Conservation (phyloP, 495 filamentous ascomycete genomes). For the Hypomontagnella monticulosa region DNA sequence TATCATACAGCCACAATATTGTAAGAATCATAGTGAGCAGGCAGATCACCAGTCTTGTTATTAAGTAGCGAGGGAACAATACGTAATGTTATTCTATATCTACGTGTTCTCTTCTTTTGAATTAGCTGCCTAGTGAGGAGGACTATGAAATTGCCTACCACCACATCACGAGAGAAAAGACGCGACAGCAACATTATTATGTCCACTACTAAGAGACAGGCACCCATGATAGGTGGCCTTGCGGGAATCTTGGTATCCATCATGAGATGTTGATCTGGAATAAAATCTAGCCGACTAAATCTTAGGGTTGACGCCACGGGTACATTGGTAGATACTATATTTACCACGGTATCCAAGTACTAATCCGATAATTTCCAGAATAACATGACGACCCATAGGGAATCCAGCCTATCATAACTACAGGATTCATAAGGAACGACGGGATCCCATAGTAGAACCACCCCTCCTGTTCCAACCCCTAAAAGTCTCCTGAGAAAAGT, state of each 20-base stretch:
- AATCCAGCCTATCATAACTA: slow-evolving; percentile 20
- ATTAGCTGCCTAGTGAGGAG: not conserved
- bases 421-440: slow-evolving; percentile 31
- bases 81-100: too few species aligned
- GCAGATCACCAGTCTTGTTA: too few species aligned
- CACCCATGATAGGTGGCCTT: too few species aligned
- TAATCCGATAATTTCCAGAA: slow-evolving; percentile 35
- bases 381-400: slow-evolving; percentile 8
- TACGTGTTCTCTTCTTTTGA: slow-evolving; percentile 1
- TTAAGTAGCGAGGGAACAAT: too few species aligned
- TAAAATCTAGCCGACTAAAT: not conserved
- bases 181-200: too few species aligned
- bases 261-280: not conserved
- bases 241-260: not conserved
- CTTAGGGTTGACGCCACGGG: not conserved
- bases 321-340: not conserved
- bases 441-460: slow-evolving; percentile 10
- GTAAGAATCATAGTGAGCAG: slow-evolving; percentile 1
- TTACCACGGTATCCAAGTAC: slow-evolving; percentile 14
- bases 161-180: not conserved
- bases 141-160: not conserved
- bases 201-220: not conserved
- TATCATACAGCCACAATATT: slow-evolving; percentile 8
- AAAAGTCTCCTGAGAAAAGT: slow-evolving; percentile 15
- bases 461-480: slow-evolving; percentile 23